phyloP scores from a whole-genome alignment of 306 rosid species.

The Betula pendula region DNA sequence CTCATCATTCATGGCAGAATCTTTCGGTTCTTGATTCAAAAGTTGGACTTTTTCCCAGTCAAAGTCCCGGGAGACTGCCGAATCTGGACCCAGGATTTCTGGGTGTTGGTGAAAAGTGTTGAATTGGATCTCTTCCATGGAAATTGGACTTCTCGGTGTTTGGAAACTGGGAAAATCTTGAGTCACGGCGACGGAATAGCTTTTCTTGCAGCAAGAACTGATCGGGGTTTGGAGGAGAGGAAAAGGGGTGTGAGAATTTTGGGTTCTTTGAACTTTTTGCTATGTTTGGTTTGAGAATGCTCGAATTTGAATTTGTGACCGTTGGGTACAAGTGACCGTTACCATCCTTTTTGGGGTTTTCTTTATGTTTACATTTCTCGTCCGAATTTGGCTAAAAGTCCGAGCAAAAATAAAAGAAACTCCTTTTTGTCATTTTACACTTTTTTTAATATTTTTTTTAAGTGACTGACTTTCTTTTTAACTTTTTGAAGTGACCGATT shows the following conservation, averaged over 20 bases:
- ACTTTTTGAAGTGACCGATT: too few relatives aligned
- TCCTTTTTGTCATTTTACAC: too few relatives aligned
- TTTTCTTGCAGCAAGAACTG: conserved; percentile 33
- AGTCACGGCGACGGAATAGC: not conserved
- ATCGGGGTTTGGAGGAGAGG: not conserved
- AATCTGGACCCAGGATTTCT: conserved; percentile 46
- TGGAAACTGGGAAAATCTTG: conserved; percentile 24
- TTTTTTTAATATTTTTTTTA: too few relatives aligned
- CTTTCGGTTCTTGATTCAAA: conserved; percentile 33
- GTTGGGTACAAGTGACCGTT: conserved; percentile 20
- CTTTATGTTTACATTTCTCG: too few relatives aligned
- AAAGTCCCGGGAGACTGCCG: conserved; percentile 13
- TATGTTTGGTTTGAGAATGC: not conserved
- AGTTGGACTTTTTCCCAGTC: conserved; percentile 14
- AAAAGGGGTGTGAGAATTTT: not conserved
- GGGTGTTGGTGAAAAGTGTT: conserved; percentile 29
- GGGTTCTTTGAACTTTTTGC: conserved; percentile 2
- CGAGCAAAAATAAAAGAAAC: too few relatives aligned
- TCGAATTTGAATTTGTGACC: conserved; percentile 42
- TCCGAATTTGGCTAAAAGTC: too few relatives aligned
- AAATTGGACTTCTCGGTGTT: conserved; percentile 7
- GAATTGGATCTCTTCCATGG: conserved; percentile 45
- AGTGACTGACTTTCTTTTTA: too few relatives aligned
- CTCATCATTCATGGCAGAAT: conserved; percentile 36
- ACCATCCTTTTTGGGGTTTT: not conserved